Evolutionary conservation across 495 filamentous ascomycete genomes (phyloP), one percentile per base, ranked within the genome.

Genomic region (Penicillium ochrochloron): DNA sequence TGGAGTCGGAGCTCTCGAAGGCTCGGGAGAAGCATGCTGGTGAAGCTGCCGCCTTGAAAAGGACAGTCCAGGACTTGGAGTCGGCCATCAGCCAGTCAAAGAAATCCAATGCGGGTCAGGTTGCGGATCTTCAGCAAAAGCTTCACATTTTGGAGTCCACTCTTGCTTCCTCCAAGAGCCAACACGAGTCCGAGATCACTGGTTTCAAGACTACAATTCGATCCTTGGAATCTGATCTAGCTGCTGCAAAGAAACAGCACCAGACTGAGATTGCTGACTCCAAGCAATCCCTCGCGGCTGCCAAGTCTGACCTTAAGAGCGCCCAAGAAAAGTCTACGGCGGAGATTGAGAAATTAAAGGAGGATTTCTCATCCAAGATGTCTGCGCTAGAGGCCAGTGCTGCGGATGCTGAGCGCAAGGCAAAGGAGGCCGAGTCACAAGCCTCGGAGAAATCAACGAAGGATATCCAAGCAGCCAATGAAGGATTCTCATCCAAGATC

Each of bases 1-100:
- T 91, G 23, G 86, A 89, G 67, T 80, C 83, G 10, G 84, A 89
- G 53, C 64, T 90, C 42, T 83, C 86, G 71, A 89, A 87, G 58
- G 74, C 78, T 62, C 75, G 70, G 56, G 82, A 78, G 46, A 76
- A 84, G 48, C 73, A 90, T 83, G 33, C 62, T 25, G 82, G 78
- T 9, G 88, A 90, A 66, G 78, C 82, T 68, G 80, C 85, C 9
- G 85, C 84, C 48, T 65, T 90, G 59, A 82, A 82, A 59, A 80
- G 82, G 3, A 86, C 80, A 11, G 80, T 88, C 39, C 82, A 82
- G 59, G 74, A 80, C 17, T 72, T 90, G 25, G 81, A 86, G 68
- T 82, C 79, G 12, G 79, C 85, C 54, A 62, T 89, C 39, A 84
- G 82, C 69, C 86, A 86, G 62, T 73, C 80, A 51, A 78, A 73